Evolutionary conservation across 2,329 filamentous ascomycete species (phyloP).

Genomic region (Pezicula radicicola): DNA sequence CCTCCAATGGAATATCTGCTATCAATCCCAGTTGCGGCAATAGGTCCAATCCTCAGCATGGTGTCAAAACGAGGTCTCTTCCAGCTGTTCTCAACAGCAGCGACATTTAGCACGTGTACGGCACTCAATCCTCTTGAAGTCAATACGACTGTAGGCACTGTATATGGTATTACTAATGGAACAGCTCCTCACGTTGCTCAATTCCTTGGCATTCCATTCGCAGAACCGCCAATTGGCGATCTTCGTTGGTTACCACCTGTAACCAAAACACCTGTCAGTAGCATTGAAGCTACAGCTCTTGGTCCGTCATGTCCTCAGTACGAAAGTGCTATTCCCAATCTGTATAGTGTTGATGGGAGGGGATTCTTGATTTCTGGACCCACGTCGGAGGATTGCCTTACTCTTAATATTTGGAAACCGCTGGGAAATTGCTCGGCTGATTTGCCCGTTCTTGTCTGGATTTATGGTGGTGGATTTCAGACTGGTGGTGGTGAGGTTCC

Average conservation of each 20-base stretch:
- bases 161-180: conserved; percentile 13
- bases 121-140: conserved; percentile 7
- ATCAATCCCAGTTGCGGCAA: no score
- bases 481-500: conserved; percentile 12
- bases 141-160: conserved; percentile 11
- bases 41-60: no score
- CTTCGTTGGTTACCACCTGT: conserved; percentile 31
- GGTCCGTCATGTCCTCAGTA: conserved; percentile 17
- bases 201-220: conserved; percentile 37
- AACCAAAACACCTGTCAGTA: conserved; percentile 3
- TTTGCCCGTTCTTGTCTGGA: conserved; percentile 37
- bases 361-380: conserved; percentile 12
- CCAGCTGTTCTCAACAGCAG: no score
- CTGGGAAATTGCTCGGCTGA: conserved; percentile 15
- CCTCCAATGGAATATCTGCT: no score
- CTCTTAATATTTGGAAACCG: conserved; percentile 32
- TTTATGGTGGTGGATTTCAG: conserved; percentile 37
- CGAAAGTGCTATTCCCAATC: conserved; percentile 4
- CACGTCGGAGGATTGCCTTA: conserved; percentile 32
- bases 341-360: conserved; percentile 10
- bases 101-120: no score
- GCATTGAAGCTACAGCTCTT: conserved; percentile 14
- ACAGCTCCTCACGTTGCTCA: conserved; percentile 16
- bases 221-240: conserved; percentile 31
- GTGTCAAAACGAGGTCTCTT: no score